Evolutionary conservation across 352 stramenopile genomes (phyloP).

Genomic region (Lagenidium giganteum): DNA sequence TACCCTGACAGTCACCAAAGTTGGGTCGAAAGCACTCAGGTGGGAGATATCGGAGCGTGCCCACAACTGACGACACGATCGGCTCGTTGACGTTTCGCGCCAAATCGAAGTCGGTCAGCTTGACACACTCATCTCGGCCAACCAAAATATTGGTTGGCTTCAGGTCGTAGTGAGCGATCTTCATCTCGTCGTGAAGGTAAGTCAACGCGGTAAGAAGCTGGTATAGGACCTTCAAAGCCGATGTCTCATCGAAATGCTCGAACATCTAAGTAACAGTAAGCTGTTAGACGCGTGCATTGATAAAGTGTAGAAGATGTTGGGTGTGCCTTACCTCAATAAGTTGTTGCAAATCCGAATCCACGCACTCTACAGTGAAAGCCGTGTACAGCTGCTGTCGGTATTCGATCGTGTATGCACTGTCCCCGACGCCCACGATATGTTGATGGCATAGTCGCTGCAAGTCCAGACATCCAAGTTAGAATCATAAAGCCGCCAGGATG

Average conservation of each 20-base stretch:
- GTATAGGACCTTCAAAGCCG: conserved; percentile 54
- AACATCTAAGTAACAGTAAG: conserved; percentile 29
- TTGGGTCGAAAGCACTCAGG: conserved; percentile 67
- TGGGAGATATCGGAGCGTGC: conserved; percentile 68
- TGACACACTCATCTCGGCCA: conserved; percentile 78
- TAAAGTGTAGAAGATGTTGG: neutral
- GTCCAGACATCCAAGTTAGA: neutral
- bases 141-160: conserved; percentile 98
- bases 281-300: neutral
- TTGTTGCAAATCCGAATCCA: conserved; percentile 68
- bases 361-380: conserved; percentile 68
- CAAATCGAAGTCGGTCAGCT: conserved; percentile 91
- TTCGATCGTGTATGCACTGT: conserved; percentile 51
- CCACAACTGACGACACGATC: conserved; percentile 58
- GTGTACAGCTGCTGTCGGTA: conserved; percentile 71
- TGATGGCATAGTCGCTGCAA: conserved; percentile 56
- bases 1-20: conserved; percentile 49
- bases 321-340: conserved; percentile 47
- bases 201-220: conserved; percentile 60
- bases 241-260: conserved; percentile 52
- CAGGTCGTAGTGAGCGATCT: conserved; percentile 88
- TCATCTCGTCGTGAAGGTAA: conserved; percentile 76
- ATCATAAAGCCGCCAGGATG: neutral
- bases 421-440: conserved; percentile 63
- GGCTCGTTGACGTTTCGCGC: conserved; percentile 54